Percentiles rank a stretch among this genome's conserved stretches.
Conservation (phyloP, 1,139 yeast genomes). For the Sugiyamaella grinbergsii region DNA sequence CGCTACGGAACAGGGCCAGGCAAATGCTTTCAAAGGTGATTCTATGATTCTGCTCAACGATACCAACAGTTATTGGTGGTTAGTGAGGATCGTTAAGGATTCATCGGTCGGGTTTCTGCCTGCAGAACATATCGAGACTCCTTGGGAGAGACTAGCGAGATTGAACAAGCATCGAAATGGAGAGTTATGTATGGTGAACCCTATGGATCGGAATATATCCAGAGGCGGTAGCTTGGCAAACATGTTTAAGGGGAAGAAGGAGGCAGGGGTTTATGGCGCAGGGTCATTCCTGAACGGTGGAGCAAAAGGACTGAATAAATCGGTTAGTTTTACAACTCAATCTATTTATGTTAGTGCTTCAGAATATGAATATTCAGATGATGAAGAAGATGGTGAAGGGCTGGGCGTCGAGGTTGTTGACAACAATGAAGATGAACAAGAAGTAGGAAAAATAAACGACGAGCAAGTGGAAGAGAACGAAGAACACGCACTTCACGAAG, state of each 20-base stretch:
- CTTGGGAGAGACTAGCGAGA: slow-evolving; percentile 87
- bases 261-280: no score
- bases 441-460: no score
- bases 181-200: slow-evolving; percentile 47
- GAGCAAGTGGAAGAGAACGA: slow-evolving; percentile 34
- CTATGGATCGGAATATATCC: slow-evolving; percentile 3
- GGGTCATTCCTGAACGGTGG: no score
- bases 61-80: slow-evolving; percentile 96
- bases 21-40: slow-evolving; percentile 77
- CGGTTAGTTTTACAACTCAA: slow-evolving; percentile 33
- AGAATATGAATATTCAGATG: slow-evolving; percentile 38
- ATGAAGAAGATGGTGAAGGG: slow-evolving; percentile 34
- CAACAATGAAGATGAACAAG: no score
- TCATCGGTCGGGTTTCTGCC: slow-evolving; percentile 82
- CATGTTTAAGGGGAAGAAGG: slow-evolving; percentile 29
- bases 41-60: slow-evolving; percentile 82
- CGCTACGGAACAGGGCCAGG: slow-evolving; percentile 95
- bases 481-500: slow-evolving; percentile 25
- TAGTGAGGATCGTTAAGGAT: slow-evolving; percentile 70
- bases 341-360: slow-evolving; percentile 38
- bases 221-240: slow-evolving; percentile 25
- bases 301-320: no score
- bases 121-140: slow-evolving; percentile 92
- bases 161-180: slow-evolving; percentile 92
- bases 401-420: no score